These are phyloP conservation scores for Scenedesmus sp. DNA, from an alignment of 163 green algal species.

Conservation along the genomic window DNA sequence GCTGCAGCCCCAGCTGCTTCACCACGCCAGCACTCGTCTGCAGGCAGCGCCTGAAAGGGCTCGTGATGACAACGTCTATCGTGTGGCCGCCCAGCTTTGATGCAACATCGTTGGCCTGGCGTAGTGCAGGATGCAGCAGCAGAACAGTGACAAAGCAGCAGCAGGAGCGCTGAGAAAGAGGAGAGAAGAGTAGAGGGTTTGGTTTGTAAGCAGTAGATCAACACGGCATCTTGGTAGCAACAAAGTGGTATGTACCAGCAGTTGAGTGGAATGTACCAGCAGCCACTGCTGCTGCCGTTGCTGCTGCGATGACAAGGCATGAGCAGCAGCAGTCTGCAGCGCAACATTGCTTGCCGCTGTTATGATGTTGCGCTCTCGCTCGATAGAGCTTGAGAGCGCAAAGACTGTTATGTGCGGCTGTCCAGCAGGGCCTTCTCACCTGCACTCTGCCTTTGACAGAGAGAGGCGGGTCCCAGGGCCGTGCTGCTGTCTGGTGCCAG, in stretches of 20 bases:
- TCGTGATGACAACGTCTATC: slow-evolving; percentile 58
- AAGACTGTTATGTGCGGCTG: background rate
- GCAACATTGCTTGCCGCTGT: too few species aligned
- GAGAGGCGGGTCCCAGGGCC: slow-evolving; percentile 49
- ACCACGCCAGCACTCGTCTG: slow-evolving; percentile 63
- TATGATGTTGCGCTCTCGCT: too few species aligned
- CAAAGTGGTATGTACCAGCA: too few species aligned
- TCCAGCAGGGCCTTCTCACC: background rate
- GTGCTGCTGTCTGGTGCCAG: slow-evolving; percentile 21
- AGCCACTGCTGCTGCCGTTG: background rate
- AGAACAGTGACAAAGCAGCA: background rate
- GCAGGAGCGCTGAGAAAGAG: background rate
- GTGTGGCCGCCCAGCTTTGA: background rate
- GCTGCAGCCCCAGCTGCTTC: background rate
- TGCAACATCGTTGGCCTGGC: slow-evolving; percentile 32
- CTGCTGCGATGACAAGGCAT: too few species aligned
- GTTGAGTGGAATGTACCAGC: background rate
- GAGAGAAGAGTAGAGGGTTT: background rate
- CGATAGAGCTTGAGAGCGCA: too few species aligned
- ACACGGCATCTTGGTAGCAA: too few species aligned
- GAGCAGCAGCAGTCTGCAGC: too few species aligned
- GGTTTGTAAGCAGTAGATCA: too few species aligned
- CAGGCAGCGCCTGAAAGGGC: slow-evolving; percentile 62
- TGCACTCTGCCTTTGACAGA: slow-evolving; percentile 40
- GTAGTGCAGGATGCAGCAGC: background rate